A percentile compares a stretch with the other conserved stretches of the same genome.
These are phyloP conservation scores for Solanum corneliomulleri DNA, from an alignment of 257 asterid genomes.

Conservation along the genomic window DNA sequence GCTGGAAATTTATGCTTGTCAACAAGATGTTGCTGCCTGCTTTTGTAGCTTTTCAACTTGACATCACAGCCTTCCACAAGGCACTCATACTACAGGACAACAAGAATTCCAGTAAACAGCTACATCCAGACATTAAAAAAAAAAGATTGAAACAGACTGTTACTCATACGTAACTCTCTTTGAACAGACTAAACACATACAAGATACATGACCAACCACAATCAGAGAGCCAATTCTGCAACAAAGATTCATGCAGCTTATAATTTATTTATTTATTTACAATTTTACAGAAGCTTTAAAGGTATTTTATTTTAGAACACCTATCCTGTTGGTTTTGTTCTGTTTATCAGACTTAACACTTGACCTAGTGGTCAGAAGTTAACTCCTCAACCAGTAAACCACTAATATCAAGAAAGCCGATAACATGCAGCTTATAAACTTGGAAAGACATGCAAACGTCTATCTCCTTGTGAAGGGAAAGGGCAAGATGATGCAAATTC, in stretches of 20 bases:
- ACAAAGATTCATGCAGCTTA: background rate
- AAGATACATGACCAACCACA: background rate
- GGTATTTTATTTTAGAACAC: background rate
- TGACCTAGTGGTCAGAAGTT: background rate
- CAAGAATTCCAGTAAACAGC: background rate
- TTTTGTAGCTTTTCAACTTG: slow-evolving; percentile 78
- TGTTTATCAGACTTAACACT: background rate
- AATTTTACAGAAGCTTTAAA: background rate
- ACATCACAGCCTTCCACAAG: slow-evolving; percentile 88
- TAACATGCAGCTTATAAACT: background rate
- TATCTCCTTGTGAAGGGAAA: background rate
- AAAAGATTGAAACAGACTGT: background rate
- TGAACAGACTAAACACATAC: background rate
- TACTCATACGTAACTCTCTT: background rate
- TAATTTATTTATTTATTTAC: background rate
- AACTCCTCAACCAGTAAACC: background rate
- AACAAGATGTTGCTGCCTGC: slow-evolving; percentile 78
- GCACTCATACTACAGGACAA: slow-evolving; percentile 62
- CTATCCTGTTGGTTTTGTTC: background rate
- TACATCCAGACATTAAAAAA: background rate
- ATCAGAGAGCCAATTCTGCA: background rate
- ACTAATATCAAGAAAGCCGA: background rate
- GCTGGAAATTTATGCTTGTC: slow-evolving; percentile 85
- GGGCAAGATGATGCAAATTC: background rate
- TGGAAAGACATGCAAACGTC: background rate